Conservation (phyloP, 371 early-diverging fungal genomes). For the Batkoa obscura region DNA sequence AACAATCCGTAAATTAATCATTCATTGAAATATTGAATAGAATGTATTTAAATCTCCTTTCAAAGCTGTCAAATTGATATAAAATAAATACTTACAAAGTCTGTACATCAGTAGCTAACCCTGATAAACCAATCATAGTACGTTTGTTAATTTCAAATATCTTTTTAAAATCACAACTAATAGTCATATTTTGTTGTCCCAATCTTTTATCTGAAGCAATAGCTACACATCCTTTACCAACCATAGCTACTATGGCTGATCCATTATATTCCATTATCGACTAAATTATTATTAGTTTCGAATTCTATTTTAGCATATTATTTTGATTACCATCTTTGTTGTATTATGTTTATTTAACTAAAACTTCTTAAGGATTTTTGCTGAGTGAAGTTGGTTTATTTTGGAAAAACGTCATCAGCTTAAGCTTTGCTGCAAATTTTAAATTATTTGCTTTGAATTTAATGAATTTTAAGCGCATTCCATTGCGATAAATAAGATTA, state of each 20-base stretch:
- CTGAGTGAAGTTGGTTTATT: too few species aligned
- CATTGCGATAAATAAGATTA: too few species aligned
- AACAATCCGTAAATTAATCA: too few species aligned
- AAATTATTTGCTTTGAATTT: too few species aligned
- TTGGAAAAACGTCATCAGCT: too few species aligned
- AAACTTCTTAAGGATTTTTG: too few species aligned
- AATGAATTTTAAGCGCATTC: too few species aligned
- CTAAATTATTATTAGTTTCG: constrained; percentile 16
- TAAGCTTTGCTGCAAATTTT: too few species aligned
- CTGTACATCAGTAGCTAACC: constrained; percentile 95
- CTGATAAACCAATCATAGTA: constrained; percentile 80
- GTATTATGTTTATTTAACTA: too few species aligned
- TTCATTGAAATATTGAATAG: background rate
- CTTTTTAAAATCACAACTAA: constrained; percentile 88
- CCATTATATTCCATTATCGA: constrained; percentile 86
- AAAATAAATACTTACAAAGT: constrained; percentile 52
- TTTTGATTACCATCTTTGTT: too few species aligned
- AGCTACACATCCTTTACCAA: constrained; percentile 95
- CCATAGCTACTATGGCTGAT: constrained; percentile 94
- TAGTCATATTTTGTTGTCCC: constrained; percentile 86
- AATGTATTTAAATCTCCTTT: background rate
- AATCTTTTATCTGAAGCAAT: constrained; percentile 92
- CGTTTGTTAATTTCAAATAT: constrained; percentile 76
- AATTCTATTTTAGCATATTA: background rate
- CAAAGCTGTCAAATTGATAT: too few species aligned